These are phyloP conservation scores for Pleurotus citrinopileatus DNA, from an alignment of 768 basidiomycete genomes.

Conservation along the genomic window DNA sequence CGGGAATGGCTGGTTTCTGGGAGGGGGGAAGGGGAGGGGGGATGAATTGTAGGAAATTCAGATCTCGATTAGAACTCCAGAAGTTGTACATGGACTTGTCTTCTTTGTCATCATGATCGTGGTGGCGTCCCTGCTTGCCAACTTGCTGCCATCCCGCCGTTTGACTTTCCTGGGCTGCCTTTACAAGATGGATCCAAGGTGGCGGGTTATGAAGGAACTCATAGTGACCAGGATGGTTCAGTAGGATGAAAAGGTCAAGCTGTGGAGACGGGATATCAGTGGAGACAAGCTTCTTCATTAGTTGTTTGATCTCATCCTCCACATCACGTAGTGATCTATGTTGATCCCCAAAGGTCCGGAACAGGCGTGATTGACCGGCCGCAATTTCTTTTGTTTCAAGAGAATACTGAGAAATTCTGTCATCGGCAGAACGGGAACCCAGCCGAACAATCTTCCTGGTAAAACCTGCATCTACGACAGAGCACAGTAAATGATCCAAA, in stretches of 20 bases:
- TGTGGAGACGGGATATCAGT: constrained; percentile 31
- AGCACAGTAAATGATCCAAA: constrained; percentile 66
- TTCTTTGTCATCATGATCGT: constrained; percentile 5
- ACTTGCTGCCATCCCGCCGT: constrained; percentile 31
- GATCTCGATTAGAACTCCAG: constrained; percentile 47
- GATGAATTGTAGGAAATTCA: constrained; percentile 38
- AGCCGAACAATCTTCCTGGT: constrained; percentile 65
- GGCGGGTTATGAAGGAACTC: constrained; percentile 42
- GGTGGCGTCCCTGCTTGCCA: constrained; percentile 19
- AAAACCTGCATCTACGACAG: constrained; percentile 62
- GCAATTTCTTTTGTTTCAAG: constrained; percentile 57
- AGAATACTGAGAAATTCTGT: constrained; percentile 56
- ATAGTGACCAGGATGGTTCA: constrained; percentile 47
- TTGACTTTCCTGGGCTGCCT: constrained; percentile 11
- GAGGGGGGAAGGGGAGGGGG: not conserved
- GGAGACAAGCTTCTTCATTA: constrained; percentile 42
- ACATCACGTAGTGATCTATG: constrained; percentile 38
- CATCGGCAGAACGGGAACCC: constrained; percentile 62
- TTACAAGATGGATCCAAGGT: constrained; percentile 37
- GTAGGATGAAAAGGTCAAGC: constrained; percentile 38
- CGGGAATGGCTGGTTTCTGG: not conserved
- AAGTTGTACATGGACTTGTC: constrained; percentile 42
- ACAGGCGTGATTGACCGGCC: constrained; percentile 37
- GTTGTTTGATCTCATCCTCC: constrained; percentile 40
- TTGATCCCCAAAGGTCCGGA: constrained; percentile 28